Percentiles rank a stretch among this genome's conserved stretches.
Conservation (phyloP, 768 basidiomycete species). For the Phlebiopsis gigantea region DNA sequence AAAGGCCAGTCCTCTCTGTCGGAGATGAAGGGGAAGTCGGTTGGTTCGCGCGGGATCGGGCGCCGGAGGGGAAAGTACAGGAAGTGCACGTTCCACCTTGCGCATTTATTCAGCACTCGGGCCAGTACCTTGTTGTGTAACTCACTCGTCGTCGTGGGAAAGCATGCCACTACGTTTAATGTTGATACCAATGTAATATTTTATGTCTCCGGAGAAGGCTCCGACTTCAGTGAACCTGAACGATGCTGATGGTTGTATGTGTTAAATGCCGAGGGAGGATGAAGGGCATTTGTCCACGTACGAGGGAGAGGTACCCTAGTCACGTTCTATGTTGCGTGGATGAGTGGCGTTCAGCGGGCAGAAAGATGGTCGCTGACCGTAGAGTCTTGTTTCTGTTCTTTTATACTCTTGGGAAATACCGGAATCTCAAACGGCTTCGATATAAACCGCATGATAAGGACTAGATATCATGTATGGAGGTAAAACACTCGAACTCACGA, state of each 20-base stretch:
- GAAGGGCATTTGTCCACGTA: neutral
- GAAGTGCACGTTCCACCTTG: constrained; percentile 7
- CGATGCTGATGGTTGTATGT: no score
- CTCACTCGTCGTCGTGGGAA: constrained; percentile 7
- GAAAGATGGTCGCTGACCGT: neutral
- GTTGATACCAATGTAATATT: constrained; percentile 8
- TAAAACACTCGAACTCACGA: neutral
- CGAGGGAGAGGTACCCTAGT: constrained; percentile 6
- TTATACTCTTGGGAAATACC: neutral
- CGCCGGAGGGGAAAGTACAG: constrained; percentile 3
- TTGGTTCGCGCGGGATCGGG: neutral
- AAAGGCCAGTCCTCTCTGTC: constrained; percentile 11
- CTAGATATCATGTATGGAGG: neutral
- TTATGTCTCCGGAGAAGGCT: constrained; percentile 3
- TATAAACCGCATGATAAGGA: neutral
- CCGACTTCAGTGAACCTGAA: neutral
- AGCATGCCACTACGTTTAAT: constrained; percentile 1
- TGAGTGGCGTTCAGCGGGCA: neutral
- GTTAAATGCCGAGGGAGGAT: neutral
- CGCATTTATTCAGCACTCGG: neutral
- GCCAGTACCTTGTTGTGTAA: neutral
- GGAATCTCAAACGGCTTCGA: constrained; percentile 5
- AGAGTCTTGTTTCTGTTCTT: constrained; percentile 3
- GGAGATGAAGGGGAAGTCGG: constrained; percentile 2
- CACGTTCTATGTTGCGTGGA: neutral